Percentiles rank a stretch among this genome's conserved stretches.
Evolutionary conservation across 768 basidiomycete species (phyloP).

Genomic region (Leccinum subtestaceum): DNA sequence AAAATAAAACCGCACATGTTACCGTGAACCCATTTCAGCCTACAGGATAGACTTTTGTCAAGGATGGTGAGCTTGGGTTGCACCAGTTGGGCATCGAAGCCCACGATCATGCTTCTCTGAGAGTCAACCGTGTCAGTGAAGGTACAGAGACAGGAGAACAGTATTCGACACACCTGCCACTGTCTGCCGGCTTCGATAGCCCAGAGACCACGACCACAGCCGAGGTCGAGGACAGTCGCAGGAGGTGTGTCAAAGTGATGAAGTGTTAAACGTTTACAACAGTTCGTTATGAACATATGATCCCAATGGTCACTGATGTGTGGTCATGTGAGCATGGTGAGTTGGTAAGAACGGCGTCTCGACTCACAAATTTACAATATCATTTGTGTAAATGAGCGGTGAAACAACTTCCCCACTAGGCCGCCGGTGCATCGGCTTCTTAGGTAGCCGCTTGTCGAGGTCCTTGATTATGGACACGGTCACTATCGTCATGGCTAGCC

Average conservation of each 20-base stretch:
- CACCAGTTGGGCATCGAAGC: slow-evolving; percentile 53
- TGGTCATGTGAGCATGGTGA: slow-evolving; percentile 2
- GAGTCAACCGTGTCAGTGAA: slow-evolving; percentile 1
- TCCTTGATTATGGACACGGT: slow-evolving; percentile 34
- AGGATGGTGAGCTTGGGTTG: slow-evolving; percentile 48
- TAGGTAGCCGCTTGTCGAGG: slow-evolving; percentile 44
- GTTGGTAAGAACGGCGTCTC: neutral
- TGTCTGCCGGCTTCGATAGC: slow-evolving; percentile 61
- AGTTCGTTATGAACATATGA: slow-evolving; percentile 57
- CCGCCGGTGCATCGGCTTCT: slow-evolving; percentile 41
- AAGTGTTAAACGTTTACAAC: slow-evolving; percentile 49
- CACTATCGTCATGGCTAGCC: slow-evolving; percentile 22
- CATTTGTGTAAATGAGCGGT: slow-evolving; percentile 48
- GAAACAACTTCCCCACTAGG: slow-evolving; percentile 51
- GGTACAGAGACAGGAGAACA: neutral
- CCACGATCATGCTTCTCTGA: slow-evolving; percentile 54
- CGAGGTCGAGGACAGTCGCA: slow-evolving; percentile 57
- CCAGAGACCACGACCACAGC: slow-evolving; percentile 73
- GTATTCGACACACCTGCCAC: slow-evolving; percentile 55
- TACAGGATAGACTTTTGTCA: slow-evolving; percentile 41
- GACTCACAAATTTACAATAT: slow-evolving; percentile 55
- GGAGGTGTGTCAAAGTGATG: slow-evolving; percentile 54
- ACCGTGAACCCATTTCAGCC: slow-evolving; percentile 65
- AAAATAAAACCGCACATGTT: slow-evolving; percentile 49
- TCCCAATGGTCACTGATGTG: slow-evolving; percentile 65